Percentiles rank a stretch among this genome's conserved stretches.
These are phyloP conservation scores for Cryphonectria radicalis DNA, from an alignment of 2,329 filamentous ascomycete species.

Conservation along the genomic window DNA sequence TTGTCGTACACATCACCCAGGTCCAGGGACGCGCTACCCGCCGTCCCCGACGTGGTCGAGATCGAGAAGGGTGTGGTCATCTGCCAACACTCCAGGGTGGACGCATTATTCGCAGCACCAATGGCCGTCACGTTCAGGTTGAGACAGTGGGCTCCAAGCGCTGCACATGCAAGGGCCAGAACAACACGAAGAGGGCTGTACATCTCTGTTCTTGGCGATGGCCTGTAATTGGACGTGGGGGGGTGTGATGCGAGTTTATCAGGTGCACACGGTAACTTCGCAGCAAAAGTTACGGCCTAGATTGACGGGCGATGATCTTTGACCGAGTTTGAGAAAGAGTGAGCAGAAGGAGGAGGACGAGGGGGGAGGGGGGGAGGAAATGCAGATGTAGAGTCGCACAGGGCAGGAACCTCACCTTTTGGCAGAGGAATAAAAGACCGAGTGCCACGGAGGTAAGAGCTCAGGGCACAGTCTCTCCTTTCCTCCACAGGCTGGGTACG, in stretches of 20 bases:
- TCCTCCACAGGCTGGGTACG: background rate
- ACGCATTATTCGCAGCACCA: slow-evolving; percentile 40
- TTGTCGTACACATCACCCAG: slow-evolving; percentile 36
- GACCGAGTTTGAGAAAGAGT: background rate
- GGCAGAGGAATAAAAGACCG: background rate
- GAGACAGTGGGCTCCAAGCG: slow-evolving; percentile 14
- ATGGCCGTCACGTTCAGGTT: slow-evolving; percentile 47
- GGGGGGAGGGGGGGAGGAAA: background rate
- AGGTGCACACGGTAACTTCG: background rate
- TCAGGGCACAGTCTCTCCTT: background rate
- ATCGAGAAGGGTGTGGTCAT: slow-evolving; percentile 42
- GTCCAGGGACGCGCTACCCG: slow-evolving; percentile 36
- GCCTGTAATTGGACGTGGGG: background rate
- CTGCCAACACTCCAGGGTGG: slow-evolving; percentile 50
- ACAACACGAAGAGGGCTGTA: slow-evolving; percentile 7
- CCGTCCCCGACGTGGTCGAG: slow-evolving; percentile 39
- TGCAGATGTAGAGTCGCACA: background rate
- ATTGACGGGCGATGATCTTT: slow-evolving; percentile 7
- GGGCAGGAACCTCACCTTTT: background rate
- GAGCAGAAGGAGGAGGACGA: background rate
- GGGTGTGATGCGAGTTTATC: background rate
- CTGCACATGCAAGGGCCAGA: slow-evolving; percentile 7
- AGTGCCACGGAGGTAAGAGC: background rate
- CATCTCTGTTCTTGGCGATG: slow-evolving; percentile 14
- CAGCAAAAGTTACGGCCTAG: background rate